Evolutionary conservation across 2,329 filamentous ascomycete genomes (phyloP).

Genomic region (Microcyclospora pomicola): DNA sequence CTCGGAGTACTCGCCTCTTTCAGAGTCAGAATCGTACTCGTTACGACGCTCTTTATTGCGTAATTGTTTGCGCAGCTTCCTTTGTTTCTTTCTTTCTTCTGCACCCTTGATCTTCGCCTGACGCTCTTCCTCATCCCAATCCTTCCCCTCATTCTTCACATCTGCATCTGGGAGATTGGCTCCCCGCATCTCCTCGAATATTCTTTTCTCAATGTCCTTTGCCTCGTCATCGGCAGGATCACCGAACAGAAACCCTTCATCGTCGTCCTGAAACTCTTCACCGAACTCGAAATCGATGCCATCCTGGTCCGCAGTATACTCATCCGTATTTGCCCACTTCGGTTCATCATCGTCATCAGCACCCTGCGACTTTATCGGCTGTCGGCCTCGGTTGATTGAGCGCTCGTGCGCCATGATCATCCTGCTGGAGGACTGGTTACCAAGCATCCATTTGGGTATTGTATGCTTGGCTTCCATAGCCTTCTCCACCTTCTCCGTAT

Average conservation of each 20-base stretch:
- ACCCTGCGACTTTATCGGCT: constrained; percentile 4
- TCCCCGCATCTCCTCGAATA: constrained; percentile 68
- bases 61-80: constrained; percentile 64
- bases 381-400: constrained; percentile 8
- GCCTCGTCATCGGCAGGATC: constrained; percentile 66
- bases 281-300: constrained; percentile 54
- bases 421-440: constrained; percentile 35
- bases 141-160: constrained; percentile 31
- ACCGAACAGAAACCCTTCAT: constrained; percentile 64
- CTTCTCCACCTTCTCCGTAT: constrained; percentile 73
- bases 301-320: constrained; percentile 43
- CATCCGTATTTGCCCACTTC: constrained; percentile 26
- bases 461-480: constrained; percentile 67
- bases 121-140: constrained; percentile 50
- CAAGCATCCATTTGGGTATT: constrained; percentile 68
- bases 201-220: constrained; percentile 47
- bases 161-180: constrained; percentile 63
- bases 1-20: constrained; percentile 27
- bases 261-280: constrained; percentile 73
- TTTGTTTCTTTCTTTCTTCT: constrained; percentile 58
- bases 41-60: constrained; percentile 75
- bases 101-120: constrained; percentile 55
- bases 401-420: constrained; percentile 43
- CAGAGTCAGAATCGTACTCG: constrained; percentile 63
- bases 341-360: constrained; percentile 30